These are phyloP conservation scores for Trichoderma semiorbis DNA, from an alignment of 2,329 filamentous ascomycete species.

Conservation along the genomic window DNA sequence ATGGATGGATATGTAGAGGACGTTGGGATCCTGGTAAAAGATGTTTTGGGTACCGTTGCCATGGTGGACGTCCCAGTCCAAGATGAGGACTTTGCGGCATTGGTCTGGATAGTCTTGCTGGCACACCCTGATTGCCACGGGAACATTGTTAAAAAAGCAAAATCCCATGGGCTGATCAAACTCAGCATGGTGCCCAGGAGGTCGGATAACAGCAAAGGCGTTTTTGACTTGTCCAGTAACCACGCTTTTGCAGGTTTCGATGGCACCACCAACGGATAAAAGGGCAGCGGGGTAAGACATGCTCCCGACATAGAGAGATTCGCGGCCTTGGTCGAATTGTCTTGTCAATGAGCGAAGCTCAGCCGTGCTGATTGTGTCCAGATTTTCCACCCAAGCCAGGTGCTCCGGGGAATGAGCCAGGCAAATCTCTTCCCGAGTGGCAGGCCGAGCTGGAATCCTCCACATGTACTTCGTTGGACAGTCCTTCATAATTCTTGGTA, in stretches of 20 bases:
- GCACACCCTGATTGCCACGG: constrained; percentile 84
- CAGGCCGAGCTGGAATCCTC: constrained; percentile 75
- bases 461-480: constrained; percentile 62
- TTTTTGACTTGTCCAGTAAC: constrained; percentile 83
- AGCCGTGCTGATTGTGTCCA: constrained; percentile 53
- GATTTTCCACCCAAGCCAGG: constrained; percentile 68
- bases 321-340: constrained; percentile 59
- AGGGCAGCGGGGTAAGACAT: constrained; percentile 78
- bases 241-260: constrained; percentile 93
- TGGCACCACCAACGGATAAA: constrained; percentile 85
- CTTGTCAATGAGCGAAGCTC: constrained; percentile 67
- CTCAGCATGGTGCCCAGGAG: constrained; percentile 94
- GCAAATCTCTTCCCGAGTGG: constrained; percentile 75
- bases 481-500: constrained; percentile 49
- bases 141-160: constrained; percentile 97
- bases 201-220: constrained; percentile 90
- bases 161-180: constrained; percentile 84
- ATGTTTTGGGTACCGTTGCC: constrained; percentile 96
- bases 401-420: constrained; percentile 75
- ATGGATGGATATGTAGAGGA: constrained; percentile 93
- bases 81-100: constrained; percentile 85
- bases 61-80: constrained; percentile 84
- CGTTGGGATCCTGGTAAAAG: constrained; percentile 90
- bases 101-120: constrained; percentile 73
- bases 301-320: constrained; percentile 79